A percentile compares a stretch with the other conserved stretches of the same genome.
Conservation (phyloP, 192 early-diverging fungal genomes). For the Coemansia sp. region DNA sequence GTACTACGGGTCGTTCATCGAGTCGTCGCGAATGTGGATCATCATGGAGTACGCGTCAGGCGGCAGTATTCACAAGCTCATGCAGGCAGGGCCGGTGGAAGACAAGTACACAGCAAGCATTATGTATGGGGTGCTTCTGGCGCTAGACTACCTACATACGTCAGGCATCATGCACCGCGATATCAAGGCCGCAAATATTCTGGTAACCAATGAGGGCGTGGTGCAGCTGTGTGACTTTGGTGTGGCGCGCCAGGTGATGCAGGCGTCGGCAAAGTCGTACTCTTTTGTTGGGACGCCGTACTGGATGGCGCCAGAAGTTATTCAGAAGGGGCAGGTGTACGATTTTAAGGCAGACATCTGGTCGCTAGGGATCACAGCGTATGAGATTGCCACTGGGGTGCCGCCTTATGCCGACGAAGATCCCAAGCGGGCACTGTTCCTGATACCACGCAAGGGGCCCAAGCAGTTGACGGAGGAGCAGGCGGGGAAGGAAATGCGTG, state of each 20-base stretch:
- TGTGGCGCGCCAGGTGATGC: conserved; percentile 80
- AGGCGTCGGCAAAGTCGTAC: conserved; percentile 71
- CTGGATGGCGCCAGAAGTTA: conserved; percentile 89
- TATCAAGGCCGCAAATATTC: conserved; percentile 96
- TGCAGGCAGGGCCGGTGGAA: conserved; percentile 81
- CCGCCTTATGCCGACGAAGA: conserved; percentile 92
- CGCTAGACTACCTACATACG: conserved; percentile 91
- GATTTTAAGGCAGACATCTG: conserved; percentile 98
- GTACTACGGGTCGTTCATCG: conserved; percentile 87
- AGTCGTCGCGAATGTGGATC: conserved; percentile 94
- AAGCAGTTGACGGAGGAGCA: conserved; percentile 78
- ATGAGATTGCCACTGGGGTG: conserved; percentile 92
- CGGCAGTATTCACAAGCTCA: conserved; percentile 75
- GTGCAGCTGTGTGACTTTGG: conserved; percentile 98
- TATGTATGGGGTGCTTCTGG: conserved; percentile 81
- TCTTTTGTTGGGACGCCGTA: conserved; percentile 95
- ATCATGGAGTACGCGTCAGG: conserved; percentile 98
- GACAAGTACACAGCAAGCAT: conserved; percentile 89
- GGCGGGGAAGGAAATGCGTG: conserved; percentile 72
- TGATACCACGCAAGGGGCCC: conserved; percentile 82
- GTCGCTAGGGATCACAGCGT: conserved; percentile 97
- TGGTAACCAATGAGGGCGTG: conserved; percentile 83
- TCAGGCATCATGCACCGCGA: conserved; percentile 95
- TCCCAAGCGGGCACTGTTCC: conserved; percentile 82
- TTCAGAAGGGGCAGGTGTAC: conserved; percentile 78